Base-by-base conservation (phyloP, 2,329 filamentous ascomycete species). In the Aspergillus fumigatus region DNA sequence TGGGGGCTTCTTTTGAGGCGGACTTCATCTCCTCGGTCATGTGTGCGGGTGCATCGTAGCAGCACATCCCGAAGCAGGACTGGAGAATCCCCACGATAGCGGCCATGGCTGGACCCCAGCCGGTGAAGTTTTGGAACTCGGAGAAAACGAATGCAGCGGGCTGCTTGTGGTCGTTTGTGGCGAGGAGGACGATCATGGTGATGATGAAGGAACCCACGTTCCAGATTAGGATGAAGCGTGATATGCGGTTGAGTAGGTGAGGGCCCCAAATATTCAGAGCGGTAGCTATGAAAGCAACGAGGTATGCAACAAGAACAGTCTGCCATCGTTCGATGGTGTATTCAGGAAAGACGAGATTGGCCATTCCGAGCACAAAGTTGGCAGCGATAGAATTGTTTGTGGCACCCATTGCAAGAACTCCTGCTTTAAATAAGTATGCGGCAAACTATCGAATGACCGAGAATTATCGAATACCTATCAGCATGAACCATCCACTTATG, bases 291-390 rank as follows among this genome's bases (percentile, higher is more conserved):
- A 77, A 57, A 0, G 78, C 77, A 38, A 83, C 73, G 8, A 75
- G 65, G 57, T 82, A 84, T 3, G 81, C 75, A 0, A 84, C 72
- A 2, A 84, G 70, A 0, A 82, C 80, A 0, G 79, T 80, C 58
- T 84, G 82, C 82, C 82, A 84, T 38, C 82, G 73, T 60, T 83
- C 70, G 54, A 84, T 84, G 1, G 68, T 75, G 58, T 80, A 84
- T 9, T 69, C 67, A 0, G 79, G 79, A 55, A 81, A 76, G 51
- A 79, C 78, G 6, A 84, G 70, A 41, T 83, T 81, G 9, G 79
- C 79, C 61, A 79, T 77, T 4, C 81, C 82, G 1, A 84, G 77
- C 32, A 84, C 70, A 66, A 84, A 84, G 56, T 84, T 83, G 17
- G 81, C 78, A 0, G 73, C 74, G 53, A 84, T 79, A 55, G 79